Evolutionary conservation across 2,329 filamentous ascomycete genomes (phyloP).

Genomic region (Colletotrichum coccodes): DNA sequence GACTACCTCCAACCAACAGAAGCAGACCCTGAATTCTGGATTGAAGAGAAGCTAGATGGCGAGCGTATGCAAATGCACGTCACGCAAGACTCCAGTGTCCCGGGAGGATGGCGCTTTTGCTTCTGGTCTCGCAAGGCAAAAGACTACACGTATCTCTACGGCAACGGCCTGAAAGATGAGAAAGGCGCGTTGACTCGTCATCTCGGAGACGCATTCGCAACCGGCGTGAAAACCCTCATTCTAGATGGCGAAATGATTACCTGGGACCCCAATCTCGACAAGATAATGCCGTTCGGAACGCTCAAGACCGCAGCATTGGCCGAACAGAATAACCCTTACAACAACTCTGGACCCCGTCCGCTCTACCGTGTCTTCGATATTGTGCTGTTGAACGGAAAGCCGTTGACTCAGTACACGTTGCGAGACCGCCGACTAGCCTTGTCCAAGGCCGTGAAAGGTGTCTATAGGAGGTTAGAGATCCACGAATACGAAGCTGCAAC

Average conservation of each 20-base stretch:
- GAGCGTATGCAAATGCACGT: constrained; percentile 98
- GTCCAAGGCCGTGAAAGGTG: constrained; percentile 73
- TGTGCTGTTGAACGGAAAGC: constrained; percentile 83
- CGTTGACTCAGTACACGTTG: constrained; percentile 84
- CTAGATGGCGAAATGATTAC: constrained; percentile 99
- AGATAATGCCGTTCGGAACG: constrained; percentile 89
- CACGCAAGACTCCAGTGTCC: constrained; percentile 72
- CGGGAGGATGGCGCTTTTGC: constrained; percentile 78
- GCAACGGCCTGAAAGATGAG: constrained; percentile 77
- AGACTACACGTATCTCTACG: constrained; percentile 95
- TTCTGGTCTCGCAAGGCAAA: constrained; percentile 98
- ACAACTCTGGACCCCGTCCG: constrained; percentile 73
- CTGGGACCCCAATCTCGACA: constrained; percentile 89
- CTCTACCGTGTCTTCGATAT: constrained; percentile 92
- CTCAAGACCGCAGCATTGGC: constrained; percentile 90
- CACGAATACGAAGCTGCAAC: constrained; percentile 77
- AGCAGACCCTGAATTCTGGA: constrained; percentile 87
- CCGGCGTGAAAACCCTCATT: constrained; percentile 85
- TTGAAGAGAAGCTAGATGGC: constrained; percentile 97
- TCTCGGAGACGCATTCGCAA: constrained; percentile 79
- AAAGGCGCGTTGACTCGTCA: constrained; percentile 84
- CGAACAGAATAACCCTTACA: constrained; percentile 79
- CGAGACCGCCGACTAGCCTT: constrained; percentile 83
- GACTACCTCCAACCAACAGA: constrained; percentile 71
- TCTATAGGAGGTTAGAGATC: constrained; percentile 83